Evolutionary conservation across 2,329 filamentous ascomycete genomes (phyloP).

Genomic region (Colletotrichum sp.): DNA sequence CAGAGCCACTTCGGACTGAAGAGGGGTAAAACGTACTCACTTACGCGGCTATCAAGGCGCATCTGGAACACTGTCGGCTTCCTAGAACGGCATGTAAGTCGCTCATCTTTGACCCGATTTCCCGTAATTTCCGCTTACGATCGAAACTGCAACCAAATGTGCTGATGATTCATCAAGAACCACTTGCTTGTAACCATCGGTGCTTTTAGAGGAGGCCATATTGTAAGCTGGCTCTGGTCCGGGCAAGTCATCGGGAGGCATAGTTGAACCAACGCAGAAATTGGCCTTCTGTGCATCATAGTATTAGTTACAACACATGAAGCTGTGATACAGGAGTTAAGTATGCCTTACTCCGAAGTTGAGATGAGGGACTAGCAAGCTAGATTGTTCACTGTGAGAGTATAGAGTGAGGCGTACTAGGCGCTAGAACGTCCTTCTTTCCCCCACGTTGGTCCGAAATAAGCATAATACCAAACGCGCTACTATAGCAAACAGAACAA

Average conservation of each 20-base stretch:
- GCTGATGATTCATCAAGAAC: background rate
- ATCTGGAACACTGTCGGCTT: background rate
- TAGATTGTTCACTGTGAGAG: background rate
- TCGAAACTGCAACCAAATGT: background rate
- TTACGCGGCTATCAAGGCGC: background rate
- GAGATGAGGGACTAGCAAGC: background rate
- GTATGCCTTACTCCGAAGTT: background rate
- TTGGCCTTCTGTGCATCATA: background rate
- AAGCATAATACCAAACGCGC: background rate
- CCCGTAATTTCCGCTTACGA: background rate
- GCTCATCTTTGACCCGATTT: background rate
- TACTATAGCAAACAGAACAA: background rate
- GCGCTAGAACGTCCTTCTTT: background rate
- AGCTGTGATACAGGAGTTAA: background rate
- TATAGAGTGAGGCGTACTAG: background rate
- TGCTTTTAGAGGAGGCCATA: background rate
- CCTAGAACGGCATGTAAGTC: background rate
- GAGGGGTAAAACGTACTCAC: background rate
- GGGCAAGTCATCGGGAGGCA: background rate
- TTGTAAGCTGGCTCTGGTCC: background rate
- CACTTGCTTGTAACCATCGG: background rate
- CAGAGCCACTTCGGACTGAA: background rate
- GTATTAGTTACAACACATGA: background rate
- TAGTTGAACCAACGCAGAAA: background rate
- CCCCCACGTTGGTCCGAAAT: background rate